Evolutionary conservation across 192 early-diverging fungal genomes (phyloP), one percentile per base, ranked within the genome.

Genomic region (Backusella westeae): DNA sequence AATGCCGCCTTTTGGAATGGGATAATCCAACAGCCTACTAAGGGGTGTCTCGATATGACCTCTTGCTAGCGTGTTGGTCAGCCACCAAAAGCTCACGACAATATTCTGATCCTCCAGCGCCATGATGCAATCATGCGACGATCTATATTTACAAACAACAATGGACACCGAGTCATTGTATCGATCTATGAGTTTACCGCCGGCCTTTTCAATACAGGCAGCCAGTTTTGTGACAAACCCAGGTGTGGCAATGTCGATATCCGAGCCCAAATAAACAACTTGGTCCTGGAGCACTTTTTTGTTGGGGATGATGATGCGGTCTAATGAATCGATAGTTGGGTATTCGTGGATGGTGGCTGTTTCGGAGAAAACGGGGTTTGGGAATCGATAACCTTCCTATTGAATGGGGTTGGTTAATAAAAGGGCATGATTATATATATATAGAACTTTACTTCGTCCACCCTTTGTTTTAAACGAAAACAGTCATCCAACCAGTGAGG

Each of bases 401-500:
- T 15, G 2, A 12, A 10, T 0, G 56, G 21, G 19, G 42, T 17
- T 17, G 12, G 4, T 39, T 39, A n/a, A 15, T 4, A 8, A 6
- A 35, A 4, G 19, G 10, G 19, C 6, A 32, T 17, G 6, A n/a
- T 68, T 34, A 2, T 68, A 8, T 67, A 14, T 6, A 34, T 10
- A 29, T 12, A 35, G 1, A 6, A 36, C 79, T 71, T n/a, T 75
- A 87, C 84, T 76, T 88, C 86, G 0, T 83, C 79, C 42, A 93
- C 74, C 15, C 74, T 66, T 41, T 83, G 69, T 69, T 84, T 83
- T 39, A 93, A 63, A 42, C 86, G 87, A 21, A 92, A 79, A 69
- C 89, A 90, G 49, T 88, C 86, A 53, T 92, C 86, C 71, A 95
- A 88, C 88, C 91, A 95, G 42, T 93, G 90, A 44, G 91, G 91